phyloP scores from a whole-genome alignment of 768 basidiomycete genomes.

The Xerocomellus intermedius region DNA sequence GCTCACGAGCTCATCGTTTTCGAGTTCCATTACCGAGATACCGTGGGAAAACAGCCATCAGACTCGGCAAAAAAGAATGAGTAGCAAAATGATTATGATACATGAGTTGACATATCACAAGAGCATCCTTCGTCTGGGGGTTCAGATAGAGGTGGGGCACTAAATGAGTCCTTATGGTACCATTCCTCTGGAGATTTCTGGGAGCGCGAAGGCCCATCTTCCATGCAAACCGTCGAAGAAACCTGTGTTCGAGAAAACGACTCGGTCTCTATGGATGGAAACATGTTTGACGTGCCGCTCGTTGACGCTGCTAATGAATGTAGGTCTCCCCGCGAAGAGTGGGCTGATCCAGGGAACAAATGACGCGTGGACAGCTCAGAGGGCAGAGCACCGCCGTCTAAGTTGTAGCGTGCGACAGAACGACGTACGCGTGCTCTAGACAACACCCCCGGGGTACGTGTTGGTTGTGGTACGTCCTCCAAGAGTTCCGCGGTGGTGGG shows the following conservation, averaged over 20 bases:
- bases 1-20: conserved; percentile 60
- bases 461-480: conserved; percentile 1
- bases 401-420: background rate
- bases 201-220: conserved; percentile 1
- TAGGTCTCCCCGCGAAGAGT: conserved; percentile 8
- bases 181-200: conserved; percentile 2
- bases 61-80: background rate
- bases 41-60: conserved; percentile 18
- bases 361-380: conserved; percentile 1
- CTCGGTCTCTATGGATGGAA: conserved; percentile 10
- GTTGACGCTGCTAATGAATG: conserved; percentile 13
- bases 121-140: conserved; percentile 5
- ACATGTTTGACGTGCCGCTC: conserved; percentile 12
- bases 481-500: conserved; percentile 7
- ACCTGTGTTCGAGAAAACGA: conserved; percentile 3
- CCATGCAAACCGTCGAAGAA: conserved; percentile 6
- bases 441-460: background rate
- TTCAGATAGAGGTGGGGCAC: conserved; percentile 2
- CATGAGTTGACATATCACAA: conserved; percentile 4
- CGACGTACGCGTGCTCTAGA: background rate
- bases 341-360: conserved; percentile 10
- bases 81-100: background rate
- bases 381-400: background rate
- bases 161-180: conserved; percentile 5
- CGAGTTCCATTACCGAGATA: conserved; percentile 18